Conservation (phyloP, 2,329 filamentous ascomycete genomes). For the Blastomyces gilchristii region DNA sequence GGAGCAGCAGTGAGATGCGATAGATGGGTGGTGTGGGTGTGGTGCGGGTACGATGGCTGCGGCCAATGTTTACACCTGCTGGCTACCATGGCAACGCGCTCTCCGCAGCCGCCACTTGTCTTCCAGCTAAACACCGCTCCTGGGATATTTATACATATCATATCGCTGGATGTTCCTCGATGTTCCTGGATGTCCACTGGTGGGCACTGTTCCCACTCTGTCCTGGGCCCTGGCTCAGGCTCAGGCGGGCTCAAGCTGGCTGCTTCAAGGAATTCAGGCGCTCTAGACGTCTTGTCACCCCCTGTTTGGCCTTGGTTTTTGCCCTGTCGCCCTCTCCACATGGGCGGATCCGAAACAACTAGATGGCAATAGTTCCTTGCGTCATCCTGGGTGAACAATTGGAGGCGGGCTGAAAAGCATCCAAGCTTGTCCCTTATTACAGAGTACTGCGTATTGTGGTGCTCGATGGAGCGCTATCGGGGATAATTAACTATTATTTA, state of each 20-base stretch:
- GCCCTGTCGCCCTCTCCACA: background rate
- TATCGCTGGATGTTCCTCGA: too few relatives aligned
- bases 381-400: slow-evolving; percentile 3
- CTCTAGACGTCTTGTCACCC: too few relatives aligned
- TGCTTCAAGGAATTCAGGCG: too few relatives aligned
- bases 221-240: background rate
- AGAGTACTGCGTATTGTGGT: background rate
- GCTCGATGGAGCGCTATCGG: background rate
- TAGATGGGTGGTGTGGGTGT: too few relatives aligned
- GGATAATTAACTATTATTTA: background rate
- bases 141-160: background rate
- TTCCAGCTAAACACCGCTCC: background rate
- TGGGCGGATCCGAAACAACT: slow-evolving; percentile 1
- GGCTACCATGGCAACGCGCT: slow-evolving; percentile 31
- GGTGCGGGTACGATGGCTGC: background rate
- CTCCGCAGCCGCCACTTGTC: background rate
- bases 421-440: background rate
- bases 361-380: background rate
- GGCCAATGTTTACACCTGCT: slow-evolving; percentile 25
- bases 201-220: background rate
- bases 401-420: slow-evolving; percentile 2
- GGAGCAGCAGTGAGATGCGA: background rate
- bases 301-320: background rate
- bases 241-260: background rate
- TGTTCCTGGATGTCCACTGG: background rate